Base-by-base conservation (phyloP, 345 rosid genomes). In the Carallia brachiata region DNA sequence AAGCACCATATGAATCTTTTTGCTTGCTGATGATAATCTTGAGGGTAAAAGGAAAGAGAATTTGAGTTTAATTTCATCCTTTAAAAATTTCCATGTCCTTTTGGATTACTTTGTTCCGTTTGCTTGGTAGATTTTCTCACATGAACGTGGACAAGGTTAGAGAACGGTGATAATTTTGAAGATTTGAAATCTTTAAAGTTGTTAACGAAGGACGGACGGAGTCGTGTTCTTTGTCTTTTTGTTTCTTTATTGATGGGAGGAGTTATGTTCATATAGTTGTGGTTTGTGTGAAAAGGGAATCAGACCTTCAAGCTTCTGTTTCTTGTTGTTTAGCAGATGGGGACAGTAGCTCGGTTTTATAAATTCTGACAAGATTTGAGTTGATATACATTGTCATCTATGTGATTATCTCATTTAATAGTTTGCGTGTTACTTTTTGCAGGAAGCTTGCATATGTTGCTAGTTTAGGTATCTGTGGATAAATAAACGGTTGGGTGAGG, bases 401-500 rank as follows among this genome's bases (percentile, higher is more conserved):
- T 44, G 4, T 44, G 50, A 44, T 44, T 12, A 44, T 44, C 50
- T 12, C 0, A 12, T 44, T 44, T 44, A 44, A 10, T 44, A 44
- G 50, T 12, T 44, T 44, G 50, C 8, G 16, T 44, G 16, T 44
- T 4, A n/a, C 7, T 36, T 6, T 52, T 66, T 66, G 67, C 71
- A 73, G 76, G 71, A 52, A 66, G 37, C 52, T 67, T 27, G 30
- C 9, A 19, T 19, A 28, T 57, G 6, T 4, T 52, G 1, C 37
- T 6, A 28, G 39, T 19, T 9, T 15, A 37, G 36, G 17, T 55
- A 36, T 39, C 59, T n/a, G 65, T 32, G 23, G 31, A 32, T 44
- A 63, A n/a, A 23, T 61, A 5, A 70, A 13, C 53, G 36, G 16
- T 57, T 36, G 71, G 67, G 63, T 55, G 32, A 60, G 70, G 70